phyloP scores from a whole-genome alignment of 257 asterid species.

The Solanum chaucha region DNA sequence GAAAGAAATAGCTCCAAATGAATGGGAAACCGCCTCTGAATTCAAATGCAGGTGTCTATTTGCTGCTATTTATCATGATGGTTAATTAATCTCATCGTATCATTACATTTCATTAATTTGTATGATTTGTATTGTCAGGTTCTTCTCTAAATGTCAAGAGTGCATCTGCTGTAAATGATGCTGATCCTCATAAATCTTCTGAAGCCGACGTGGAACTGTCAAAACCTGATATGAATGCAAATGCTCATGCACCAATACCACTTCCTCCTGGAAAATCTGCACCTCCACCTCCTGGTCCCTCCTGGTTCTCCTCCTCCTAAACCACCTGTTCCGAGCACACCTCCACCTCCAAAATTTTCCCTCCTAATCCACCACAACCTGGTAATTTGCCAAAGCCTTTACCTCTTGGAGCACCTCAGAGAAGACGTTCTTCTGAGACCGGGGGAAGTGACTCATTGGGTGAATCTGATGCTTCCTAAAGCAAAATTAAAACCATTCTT shows the following conservation, averaged over 20 bases:
- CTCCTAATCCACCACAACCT: conserved; percentile 62
- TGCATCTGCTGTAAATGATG: conserved; percentile 8
- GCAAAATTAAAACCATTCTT: conserved; percentile 84
- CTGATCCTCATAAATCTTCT: neutral
- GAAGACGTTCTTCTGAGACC: conserved; percentile 21
- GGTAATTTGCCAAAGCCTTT: conserved; percentile 25
- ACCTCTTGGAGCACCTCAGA: conserved; percentile 42
- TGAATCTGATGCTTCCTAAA: conserved; percentile 45
- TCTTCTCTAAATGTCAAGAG: conserved; percentile 26
- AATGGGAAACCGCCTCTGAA: conserved; percentile 64
- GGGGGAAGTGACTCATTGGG: conserved; percentile 22
- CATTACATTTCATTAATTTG: conserved; percentile 1
- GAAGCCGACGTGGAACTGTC: neutral
- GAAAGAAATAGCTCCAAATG: conserved; percentile 23
- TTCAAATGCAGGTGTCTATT: conserved; percentile 29
- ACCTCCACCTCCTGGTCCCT: neutral
- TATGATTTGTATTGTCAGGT: conserved; percentile 20
- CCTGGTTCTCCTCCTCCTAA: conserved; percentile 35
- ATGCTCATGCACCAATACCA: conserved; percentile 24
- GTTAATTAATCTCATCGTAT: neutral
- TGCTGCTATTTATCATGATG: conserved; percentile 28
- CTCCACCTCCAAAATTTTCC: conserved; percentile 73
- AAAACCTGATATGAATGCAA: conserved; percentile 11
- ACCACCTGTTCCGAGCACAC: conserved; percentile 59
- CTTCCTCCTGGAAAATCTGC: conserved; percentile 66